Percentiles rank a stretch among this genome's conserved stretches.
Conservation (phyloP, 352 stramenopile species). For the Elongisporangium anandrum region DNA sequence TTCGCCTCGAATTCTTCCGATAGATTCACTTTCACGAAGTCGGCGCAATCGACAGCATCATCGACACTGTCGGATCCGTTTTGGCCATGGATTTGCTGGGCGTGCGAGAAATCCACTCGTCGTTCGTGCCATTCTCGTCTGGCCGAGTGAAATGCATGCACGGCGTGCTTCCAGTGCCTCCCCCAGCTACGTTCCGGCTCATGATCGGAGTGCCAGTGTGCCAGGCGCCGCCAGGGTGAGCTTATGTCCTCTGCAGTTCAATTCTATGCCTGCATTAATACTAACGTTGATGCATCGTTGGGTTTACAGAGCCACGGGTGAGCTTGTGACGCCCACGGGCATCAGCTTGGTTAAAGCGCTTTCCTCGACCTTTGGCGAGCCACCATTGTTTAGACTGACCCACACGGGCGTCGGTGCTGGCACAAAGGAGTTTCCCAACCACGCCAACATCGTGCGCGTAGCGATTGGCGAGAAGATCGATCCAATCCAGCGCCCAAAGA, state of each 20-base stretch:
- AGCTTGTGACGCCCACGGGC: conserved; percentile 96
- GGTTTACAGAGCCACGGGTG: conserved; percentile 57
- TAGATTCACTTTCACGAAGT: conserved; percentile 98
- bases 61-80: conserved; percentile 95
- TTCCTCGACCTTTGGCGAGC: conserved; percentile 61
- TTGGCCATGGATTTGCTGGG: conserved; percentile 91
- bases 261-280: neutral
- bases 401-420: conserved; percentile 79
- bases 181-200: conserved; percentile 92
- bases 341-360: conserved; percentile 93
- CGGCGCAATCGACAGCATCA: conserved; percentile 95
- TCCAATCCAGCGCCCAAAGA: conserved; percentile 18
- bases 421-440: conserved; percentile 85
- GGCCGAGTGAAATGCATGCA: conserved; percentile 94
- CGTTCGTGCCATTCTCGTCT: conserved; percentile 86
- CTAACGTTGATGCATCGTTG: neutral
- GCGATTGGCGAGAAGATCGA: conserved; percentile 66
- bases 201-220: conserved; percentile 93
- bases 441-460: conserved; percentile 91
- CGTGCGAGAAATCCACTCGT: conserved; percentile 85
- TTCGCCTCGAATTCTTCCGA: neutral
- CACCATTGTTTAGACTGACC: conserved; percentile 68
- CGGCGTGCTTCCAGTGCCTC: conserved; percentile 93
- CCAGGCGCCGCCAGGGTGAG: conserved; percentile 82
- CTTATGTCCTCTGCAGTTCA: neutral